Evolutionary conservation across 1,284 basidiomycete genomes (phyloP).

Genomic region (Amylostereum areolatum): DNA sequence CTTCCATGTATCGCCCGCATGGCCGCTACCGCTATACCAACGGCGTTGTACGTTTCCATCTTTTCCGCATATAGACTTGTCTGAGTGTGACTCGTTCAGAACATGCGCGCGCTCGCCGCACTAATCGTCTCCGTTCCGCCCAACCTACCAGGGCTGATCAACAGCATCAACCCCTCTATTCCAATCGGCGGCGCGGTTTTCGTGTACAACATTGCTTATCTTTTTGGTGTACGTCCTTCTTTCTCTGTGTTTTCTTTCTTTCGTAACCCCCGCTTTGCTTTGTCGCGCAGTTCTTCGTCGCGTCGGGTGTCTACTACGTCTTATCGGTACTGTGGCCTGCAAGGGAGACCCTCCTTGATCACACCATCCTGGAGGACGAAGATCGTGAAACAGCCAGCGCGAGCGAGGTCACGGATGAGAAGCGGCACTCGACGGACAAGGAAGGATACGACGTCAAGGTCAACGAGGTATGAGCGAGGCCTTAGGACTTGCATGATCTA

Average conservation of each 20-base stretch:
- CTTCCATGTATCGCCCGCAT: slow-evolving; percentile 58
- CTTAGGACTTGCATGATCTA: no score
- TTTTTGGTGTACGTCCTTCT: slow-evolving; percentile 52
- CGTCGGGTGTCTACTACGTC: slow-evolving; percentile 38
- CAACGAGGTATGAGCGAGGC: no score
- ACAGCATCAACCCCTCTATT: slow-evolving; percentile 56
- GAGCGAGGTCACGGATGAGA: slow-evolving; percentile 3
- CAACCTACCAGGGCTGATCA: slow-evolving; percentile 62
- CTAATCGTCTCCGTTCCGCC: slow-evolving; percentile 59
- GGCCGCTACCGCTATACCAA: slow-evolving; percentile 60
- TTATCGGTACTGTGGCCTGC: slow-evolving; percentile 52
- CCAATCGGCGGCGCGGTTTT: slow-evolving; percentile 43
- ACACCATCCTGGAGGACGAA: slow-evolving; percentile 28
- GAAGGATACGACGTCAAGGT: no score
- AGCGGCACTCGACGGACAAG: no score
- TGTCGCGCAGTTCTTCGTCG: slow-evolving; percentile 31
- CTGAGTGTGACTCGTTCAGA: slow-evolving; percentile 34
- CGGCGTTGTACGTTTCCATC: slow-evolving; percentile 46
- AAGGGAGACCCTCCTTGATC: slow-evolving; percentile 46
- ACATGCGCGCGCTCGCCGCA: slow-evolving; percentile 66
- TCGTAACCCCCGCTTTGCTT: neutral
- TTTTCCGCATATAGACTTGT: slow-evolving; percentile 3
- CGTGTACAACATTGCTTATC: slow-evolving; percentile 64
- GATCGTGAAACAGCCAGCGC: no score
- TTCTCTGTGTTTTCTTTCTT: neutral